phyloP scores from a whole-genome alignment of 768 basidiomycete species.

The Hericium alpestre region DNA sequence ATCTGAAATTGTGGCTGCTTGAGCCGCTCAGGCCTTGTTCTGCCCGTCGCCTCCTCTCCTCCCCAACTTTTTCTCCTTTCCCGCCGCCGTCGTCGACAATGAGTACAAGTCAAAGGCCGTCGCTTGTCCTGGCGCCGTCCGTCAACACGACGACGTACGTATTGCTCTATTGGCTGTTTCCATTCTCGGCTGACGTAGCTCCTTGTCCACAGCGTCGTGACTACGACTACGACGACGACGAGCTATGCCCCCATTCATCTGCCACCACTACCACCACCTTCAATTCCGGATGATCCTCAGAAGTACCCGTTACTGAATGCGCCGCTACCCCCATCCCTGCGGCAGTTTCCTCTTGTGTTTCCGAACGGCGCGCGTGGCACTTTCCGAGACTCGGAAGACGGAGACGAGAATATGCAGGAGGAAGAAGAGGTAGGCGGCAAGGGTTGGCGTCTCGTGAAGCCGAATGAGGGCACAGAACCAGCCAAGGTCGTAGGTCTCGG shows the following conservation, averaged over 20 bases:
- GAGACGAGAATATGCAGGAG: slow-evolving; percentile 61
- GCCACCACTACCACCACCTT: slow-evolving; percentile 60
- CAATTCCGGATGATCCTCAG: slow-evolving; percentile 68
- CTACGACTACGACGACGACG: slow-evolving; percentile 86
- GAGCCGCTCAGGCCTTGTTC: neutral
- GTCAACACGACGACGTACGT: slow-evolving; percentile 78
- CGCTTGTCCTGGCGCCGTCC: slow-evolving; percentile 66
- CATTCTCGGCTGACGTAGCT: slow-evolving; percentile 1
- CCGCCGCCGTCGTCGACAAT: slow-evolving; percentile 30
- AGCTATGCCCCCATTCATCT: slow-evolving; percentile 82
- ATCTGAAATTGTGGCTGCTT: slow-evolving; percentile 2
- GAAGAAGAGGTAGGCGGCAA: slow-evolving; percentile 56
- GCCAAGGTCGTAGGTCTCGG: slow-evolving; percentile 49
- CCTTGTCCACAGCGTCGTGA: slow-evolving; percentile 52
- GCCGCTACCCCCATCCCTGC: slow-evolving; percentile 59
- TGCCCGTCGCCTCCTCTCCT: slow-evolving; percentile 3
- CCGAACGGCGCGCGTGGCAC: slow-evolving; percentile 74
- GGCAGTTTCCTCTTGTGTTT: slow-evolving; percentile 69
- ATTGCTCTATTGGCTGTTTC: neutral
- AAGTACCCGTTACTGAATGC: slow-evolving; percentile 70
- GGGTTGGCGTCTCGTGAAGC: slow-evolving; percentile 69
- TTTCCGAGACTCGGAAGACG: slow-evolving; percentile 55
- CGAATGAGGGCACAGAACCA: slow-evolving; percentile 45
- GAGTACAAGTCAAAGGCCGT: slow-evolving; percentile 55
- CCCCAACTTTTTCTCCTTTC: slow-evolving; percentile 14